A percentile compares a stretch with the other conserved stretches of the same genome.
Evolutionary conservation across 1,139 yeast genomes (phyloP).

Genomic region (Magnusiomyces ingens): DNA sequence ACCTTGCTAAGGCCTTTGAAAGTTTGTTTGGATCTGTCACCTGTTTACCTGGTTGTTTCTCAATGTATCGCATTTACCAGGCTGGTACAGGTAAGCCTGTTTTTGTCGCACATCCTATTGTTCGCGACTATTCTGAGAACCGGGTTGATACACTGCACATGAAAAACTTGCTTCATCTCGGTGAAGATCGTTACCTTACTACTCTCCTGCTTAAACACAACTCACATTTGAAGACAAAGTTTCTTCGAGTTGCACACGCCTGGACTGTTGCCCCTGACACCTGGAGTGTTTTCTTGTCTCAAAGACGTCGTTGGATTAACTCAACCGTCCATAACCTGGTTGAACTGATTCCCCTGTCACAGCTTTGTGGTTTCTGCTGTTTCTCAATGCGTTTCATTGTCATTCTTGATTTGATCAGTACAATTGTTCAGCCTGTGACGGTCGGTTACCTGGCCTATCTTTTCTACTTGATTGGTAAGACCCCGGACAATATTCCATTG

Average conservation of each 20-base stretch:
- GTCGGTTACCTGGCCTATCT: conserved; percentile 37
- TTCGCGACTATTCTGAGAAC: conserved; percentile 34
- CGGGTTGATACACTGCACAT: conserved; percentile 38
- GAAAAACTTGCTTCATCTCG: conserved; percentile 38
- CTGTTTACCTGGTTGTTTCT: conserved; percentile 40
- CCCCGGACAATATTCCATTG: conserved; percentile 32
- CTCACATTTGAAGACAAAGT: conserved; percentile 37
- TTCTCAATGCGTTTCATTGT: conserved; percentile 40
- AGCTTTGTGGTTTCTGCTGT: conserved; percentile 41
- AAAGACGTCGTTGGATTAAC: conserved; percentile 42
- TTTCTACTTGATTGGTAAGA: conserved; percentile 31
- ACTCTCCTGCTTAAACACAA: conserved; percentile 37
- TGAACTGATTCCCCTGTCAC: conserved; percentile 37
- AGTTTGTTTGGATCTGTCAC: conserved; percentile 38
- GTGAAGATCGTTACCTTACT: conserved; percentile 40
- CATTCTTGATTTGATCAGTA: conserved; percentile 35
- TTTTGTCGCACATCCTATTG: conserved; percentile 34
- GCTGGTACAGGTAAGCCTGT: conserved; percentile 35
- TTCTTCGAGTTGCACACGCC: conserved; percentile 36
- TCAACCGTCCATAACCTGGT: conserved; percentile 39
- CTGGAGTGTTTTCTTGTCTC: conserved; percentile 39
- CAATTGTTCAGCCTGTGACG: conserved; percentile 39
- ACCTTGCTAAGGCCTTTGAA: conserved; percentile 39
- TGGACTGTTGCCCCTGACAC: conserved; percentile 40
- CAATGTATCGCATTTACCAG: conserved; percentile 36